Evolutionary conservation across 768 basidiomycete genomes (phyloP).

Genomic region (Lactifluus rugatus): DNA sequence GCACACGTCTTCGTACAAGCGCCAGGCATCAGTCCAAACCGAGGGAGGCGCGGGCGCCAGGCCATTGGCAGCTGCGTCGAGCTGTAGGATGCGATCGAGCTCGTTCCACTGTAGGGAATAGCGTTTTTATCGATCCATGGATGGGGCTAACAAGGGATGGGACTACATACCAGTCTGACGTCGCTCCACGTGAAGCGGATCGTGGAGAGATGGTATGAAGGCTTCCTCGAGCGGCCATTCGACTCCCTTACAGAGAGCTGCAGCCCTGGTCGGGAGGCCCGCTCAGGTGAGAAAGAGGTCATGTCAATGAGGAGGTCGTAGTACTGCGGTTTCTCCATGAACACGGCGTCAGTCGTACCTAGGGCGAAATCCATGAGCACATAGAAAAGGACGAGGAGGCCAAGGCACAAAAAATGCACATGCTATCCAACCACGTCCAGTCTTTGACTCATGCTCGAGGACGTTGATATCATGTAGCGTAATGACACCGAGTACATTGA

Average conservation of each 20-base stretch:
- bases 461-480: conserved; percentile 65
- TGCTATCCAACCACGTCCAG: conserved; percentile 72
- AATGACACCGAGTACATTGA: conserved; percentile 70
- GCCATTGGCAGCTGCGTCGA: conserved; percentile 30
- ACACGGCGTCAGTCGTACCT: conserved; percentile 78
- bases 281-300: conserved; percentile 53
- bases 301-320: conserved; percentile 80
- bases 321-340: conserved; percentile 67
- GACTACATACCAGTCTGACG: conserved; percentile 48
- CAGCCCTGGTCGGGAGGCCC: conserved; percentile 45
- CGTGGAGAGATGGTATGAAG: conserved; percentile 46
- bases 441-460: conserved; percentile 44
- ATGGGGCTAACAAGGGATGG: not conserved
- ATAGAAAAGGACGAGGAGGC: not conserved
- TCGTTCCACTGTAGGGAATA: conserved; percentile 59
- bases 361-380: not conserved
- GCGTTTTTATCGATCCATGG: not conserved
- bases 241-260: conserved; percentile 45
- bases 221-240: conserved; percentile 28
- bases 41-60: not conserved
- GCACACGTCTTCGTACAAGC: conserved; percentile 78
- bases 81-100: conserved; percentile 56
- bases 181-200: conserved; percentile 81
- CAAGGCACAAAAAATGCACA: conserved; percentile 35
- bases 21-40: conserved; percentile 65